phyloP scores from a whole-genome alignment of 2,329 filamentous ascomycete genomes.

The Stagonosporopsis rhizophila region DNA sequence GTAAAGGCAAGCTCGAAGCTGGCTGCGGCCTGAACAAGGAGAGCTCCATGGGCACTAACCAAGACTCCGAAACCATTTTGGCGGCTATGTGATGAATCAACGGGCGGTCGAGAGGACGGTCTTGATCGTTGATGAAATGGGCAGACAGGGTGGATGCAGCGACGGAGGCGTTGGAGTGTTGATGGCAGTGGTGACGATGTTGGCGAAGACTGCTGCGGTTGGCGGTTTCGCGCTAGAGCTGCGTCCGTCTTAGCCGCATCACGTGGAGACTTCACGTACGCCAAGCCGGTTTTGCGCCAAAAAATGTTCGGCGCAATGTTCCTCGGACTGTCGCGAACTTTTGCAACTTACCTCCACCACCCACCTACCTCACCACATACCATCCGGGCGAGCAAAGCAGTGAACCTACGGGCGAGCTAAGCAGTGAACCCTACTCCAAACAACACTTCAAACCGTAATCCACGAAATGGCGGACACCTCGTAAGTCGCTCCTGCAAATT shows the following conservation, averaged over 20 bases:
- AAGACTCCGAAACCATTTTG: slow-evolving; percentile 81
- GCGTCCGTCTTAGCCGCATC: slow-evolving; percentile 25
- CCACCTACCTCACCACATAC: slow-evolving; percentile 16
- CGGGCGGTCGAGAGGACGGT: slow-evolving; percentile 27
- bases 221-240: slow-evolving; percentile 23
- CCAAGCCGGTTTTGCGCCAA: slow-evolving; percentile 12
- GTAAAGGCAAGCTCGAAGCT: slow-evolving; percentile 48
- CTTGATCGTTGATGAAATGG: slow-evolving; percentile 42
- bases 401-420: slow-evolving; percentile 46
- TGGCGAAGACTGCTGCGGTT: slow-evolving; percentile 33
- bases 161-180: slow-evolving; percentile 38
- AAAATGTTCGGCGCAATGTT: slow-evolving; percentile 5
- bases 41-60: slow-evolving; percentile 66
- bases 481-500: not conserved
- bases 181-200: slow-evolving; percentile 46
- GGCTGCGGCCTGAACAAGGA: slow-evolving; percentile 33
- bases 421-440: slow-evolving; percentile 41
- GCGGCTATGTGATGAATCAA: slow-evolving; percentile 35
- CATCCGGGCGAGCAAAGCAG: slow-evolving; percentile 45
- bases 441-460: slow-evolving; percentile 2
- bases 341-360: slow-evolving; percentile 18
- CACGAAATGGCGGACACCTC: slow-evolving; percentile 38
- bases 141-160: slow-evolving; percentile 36
- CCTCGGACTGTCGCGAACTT: slow-evolving; percentile 5
- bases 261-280: slow-evolving; percentile 24